phyloP scores from a whole-genome alignment of 192 early-diverging fungal species.

The Dissophora ornata region DNA sequence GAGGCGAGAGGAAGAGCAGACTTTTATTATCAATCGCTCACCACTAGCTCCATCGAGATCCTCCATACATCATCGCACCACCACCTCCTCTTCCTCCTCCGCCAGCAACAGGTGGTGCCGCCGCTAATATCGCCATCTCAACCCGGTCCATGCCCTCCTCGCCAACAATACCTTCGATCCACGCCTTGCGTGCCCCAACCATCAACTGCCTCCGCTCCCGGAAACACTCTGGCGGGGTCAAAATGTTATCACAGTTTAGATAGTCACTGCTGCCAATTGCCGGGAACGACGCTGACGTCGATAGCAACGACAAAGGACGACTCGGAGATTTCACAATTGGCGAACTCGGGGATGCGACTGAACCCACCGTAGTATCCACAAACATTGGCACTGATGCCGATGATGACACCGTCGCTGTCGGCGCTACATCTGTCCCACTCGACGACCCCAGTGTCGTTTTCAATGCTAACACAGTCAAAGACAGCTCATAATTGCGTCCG shows the following conservation, averaged over 20 bases:
- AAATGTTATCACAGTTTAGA: conserved; percentile 39
- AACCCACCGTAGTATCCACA: background rate
- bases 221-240: conserved; percentile 51
- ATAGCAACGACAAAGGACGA: conserved; percentile 40
- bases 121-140: conserved; percentile 23
- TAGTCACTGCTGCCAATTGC: conserved; percentile 39
- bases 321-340: conserved; percentile 22
- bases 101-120: background rate
- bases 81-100: background rate
- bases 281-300: conserved; percentile 34
- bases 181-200: conserved; percentile 31
- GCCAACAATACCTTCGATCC: conserved; percentile 18
- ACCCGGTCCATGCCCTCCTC: conserved; percentile 26
- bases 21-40: too few relatives aligned
- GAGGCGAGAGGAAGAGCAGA: too few relatives aligned
- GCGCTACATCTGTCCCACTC: background rate
- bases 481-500: conserved; percentile 35
- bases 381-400: background rate
- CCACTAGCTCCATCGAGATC: too few relatives aligned
- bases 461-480: background rate
- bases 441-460: background rate
- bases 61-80: too few relatives aligned
- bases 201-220: conserved; percentile 33
- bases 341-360: background rate
- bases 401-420: background rate